Evolutionary conservation across 352 stramenopile genomes (phyloP), one percentile per base, ranked within the genome.

Genomic region (Peronospora destructor): DNA sequence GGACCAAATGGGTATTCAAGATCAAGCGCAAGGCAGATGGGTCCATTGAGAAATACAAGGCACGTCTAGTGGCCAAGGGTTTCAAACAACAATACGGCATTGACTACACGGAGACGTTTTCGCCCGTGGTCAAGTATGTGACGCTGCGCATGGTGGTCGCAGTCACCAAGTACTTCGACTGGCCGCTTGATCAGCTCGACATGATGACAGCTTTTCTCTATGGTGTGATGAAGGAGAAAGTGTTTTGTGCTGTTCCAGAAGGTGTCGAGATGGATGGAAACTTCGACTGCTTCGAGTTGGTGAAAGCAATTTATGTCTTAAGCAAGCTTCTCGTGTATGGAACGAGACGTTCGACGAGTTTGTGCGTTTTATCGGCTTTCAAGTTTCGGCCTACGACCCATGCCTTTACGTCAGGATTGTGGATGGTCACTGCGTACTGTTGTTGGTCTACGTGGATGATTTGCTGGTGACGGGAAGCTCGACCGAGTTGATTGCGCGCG

Each of bases 1-100:
- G 45, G 4, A 59, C 38, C n/a, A 61, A 70, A 42, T 76, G 49
- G 51, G 49, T 73, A 0, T 73, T 76, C 56, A 69, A 71, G 41
- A 68, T 68, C 37, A 71, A 68, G 45, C 51, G 44, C 11, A 65
- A 74, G 12, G 45, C 54, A 13, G 52, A 72, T 25, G 65, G 62
- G 30, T 71, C 50, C 0, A 70, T 75, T 42, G 54, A 70, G 14
- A 68, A 68, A 44, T 73, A 71, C 50, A 44, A 44, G 38, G 38
- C n/a, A n/a, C n/a, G n/a, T n/a, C n/a, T n/a, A n/a, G n/a, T n/a
- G n/a, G n/a, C n/a, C n/a, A n/a, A n/a, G 6, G 54, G 46, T 3
- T 56, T 61, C 17, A 32, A 39, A 30, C 64, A 72, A 43, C 64
- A 67, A 32, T 66, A 51, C 19, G 62, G 66, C n/a, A 64, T 66